These are phyloP conservation scores for Filobasidium wieringae DNA, from an alignment of 768 basidiomycete species.

Conservation along the genomic window DNA sequence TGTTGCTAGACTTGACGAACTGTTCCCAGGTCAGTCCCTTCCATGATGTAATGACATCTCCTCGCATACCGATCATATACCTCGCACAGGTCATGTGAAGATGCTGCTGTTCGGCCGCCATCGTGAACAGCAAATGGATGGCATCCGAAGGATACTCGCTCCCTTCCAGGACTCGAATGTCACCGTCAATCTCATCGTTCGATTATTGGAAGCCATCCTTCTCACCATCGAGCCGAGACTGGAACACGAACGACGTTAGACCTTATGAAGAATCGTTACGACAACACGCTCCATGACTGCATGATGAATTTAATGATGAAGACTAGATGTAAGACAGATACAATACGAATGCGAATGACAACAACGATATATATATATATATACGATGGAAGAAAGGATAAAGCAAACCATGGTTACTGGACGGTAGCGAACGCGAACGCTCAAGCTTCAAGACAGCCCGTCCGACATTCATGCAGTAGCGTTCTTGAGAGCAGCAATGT, in stretches of 20 bases:
- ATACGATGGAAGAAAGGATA: too few species aligned
- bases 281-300: too few species aligned
- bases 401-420: too few species aligned
- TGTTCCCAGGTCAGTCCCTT: conserved; percentile 40
- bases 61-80: background rate
- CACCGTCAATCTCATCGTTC: background rate
- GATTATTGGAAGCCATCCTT: background rate
- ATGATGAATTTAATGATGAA: too few species aligned
- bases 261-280: too few species aligned
- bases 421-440: too few species aligned
- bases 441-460: too few species aligned
- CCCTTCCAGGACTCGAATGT: background rate
- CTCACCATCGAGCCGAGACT: background rate
- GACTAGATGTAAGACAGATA: too few species aligned
- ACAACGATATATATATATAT: too few species aligned
- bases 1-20: conserved; percentile 40
- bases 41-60: background rate
- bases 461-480: too few species aligned
- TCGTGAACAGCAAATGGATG: background rate
- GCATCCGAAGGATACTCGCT: background rate
- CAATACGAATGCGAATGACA: too few species aligned
- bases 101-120: background rate
- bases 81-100: background rate
- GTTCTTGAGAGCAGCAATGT: conserved; percentile 53
- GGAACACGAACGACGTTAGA: background rate